Base-by-base conservation (phyloP, 331 rosid genomes). In the Dryas integrifolia region DNA sequence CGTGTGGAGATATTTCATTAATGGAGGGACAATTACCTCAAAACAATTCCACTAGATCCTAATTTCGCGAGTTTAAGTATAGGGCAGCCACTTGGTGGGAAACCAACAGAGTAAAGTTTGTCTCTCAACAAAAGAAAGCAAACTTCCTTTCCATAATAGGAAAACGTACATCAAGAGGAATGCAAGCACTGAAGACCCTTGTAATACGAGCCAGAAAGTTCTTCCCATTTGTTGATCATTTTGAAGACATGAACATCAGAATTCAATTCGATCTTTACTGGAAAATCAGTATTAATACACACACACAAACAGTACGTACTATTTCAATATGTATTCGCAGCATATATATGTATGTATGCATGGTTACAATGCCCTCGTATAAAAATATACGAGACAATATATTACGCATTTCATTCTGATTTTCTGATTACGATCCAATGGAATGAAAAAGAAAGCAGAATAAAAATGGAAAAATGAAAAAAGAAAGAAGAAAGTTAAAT, bases 91-190 rank as follows among this genome's bases (percentile, higher is more conserved):
- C 3, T 43, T 30, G 47, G 81, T 48, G 77, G 80, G 85, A 57
- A 73, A 80, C 86, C 77, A 83, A 61, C 9, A 68, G 65, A 73
- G 77, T 47, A 81, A 86, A 81, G 86, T 79, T 79, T 56, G 69
- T 86, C 75, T 75, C 66, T 78, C 68, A 75, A 80, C 82, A 78
- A 83, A 65, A 67, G 35, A 88, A 88, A 83, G 86, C 80, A 65
- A 69, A 76, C 53, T 81, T 82, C 63, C 84, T 86, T 86, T 82
- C 80, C n/a, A 52, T 70, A 18, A 67, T 26, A 49, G 72, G 67
- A 41, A 72, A 43, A 57, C 24, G 24, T 21, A 21, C 84, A 76
- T 72, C 62, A 48, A 57, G 59, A 76, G 75, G 55, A 76, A 73
- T 48, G 60, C 35, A 26, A 65, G 43, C 46, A 43, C 69, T 53